phyloP scores from a whole-genome alignment of 140 eudicot genomes.

The Artemisia princeps region DNA sequence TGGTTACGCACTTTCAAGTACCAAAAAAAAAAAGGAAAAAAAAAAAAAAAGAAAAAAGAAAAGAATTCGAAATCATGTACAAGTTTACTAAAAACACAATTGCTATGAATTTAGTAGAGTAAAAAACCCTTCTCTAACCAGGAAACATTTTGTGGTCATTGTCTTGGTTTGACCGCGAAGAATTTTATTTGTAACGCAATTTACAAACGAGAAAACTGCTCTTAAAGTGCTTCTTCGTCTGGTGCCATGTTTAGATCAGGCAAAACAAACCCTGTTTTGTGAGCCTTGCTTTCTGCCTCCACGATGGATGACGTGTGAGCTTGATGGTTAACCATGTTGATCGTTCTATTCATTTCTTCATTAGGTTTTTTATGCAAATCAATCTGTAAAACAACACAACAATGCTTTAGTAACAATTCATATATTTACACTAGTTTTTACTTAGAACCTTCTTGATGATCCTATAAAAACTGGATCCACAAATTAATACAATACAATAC shows the following conservation, averaged over 20 bases:
- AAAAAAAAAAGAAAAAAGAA: too few relatives aligned
- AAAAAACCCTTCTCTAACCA: constrained; percentile 9
- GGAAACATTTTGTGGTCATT: not conserved
- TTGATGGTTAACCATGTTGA: constrained; percentile 3
- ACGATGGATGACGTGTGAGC: not conserved
- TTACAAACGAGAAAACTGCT: not conserved
- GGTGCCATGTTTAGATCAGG: constrained; percentile 59
- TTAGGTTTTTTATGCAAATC: constrained; percentile 5
- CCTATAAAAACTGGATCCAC: too few relatives aligned
- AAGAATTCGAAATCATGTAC: constrained; percentile 16
- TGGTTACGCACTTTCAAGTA: constrained; percentile 1
- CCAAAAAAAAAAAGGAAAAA: not conserved
- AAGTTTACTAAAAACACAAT: constrained; percentile 1
- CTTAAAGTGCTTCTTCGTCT: constrained; percentile 28
- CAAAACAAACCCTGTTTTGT: constrained; percentile 29
- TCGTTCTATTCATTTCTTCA: constrained; percentile 1
- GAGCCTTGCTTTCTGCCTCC: constrained; percentile 13
- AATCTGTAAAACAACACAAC: not conserved
- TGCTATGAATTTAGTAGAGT: not conserved
- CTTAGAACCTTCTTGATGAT: too few relatives aligned
- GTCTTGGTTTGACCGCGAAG: constrained; percentile 1
- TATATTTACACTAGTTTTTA: not conserved
- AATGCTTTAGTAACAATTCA: not conserved
- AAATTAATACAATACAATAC: too few relatives aligned
- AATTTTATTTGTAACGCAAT: not conserved